Conservation (phyloP, 257 asterid genomes). For the Nicotiana paniculata region DNA sequence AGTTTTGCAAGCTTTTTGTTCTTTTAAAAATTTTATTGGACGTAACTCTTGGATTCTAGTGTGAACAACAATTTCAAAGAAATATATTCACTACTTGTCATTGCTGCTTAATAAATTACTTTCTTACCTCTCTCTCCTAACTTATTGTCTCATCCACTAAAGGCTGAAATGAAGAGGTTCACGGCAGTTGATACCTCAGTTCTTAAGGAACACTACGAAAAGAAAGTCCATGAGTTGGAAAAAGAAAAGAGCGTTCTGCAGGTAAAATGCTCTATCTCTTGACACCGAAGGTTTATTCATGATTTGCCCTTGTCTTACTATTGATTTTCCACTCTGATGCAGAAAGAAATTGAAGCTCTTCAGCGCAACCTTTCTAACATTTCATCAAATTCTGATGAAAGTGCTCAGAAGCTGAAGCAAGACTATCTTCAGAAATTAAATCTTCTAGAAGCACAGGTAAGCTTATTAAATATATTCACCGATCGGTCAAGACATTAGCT, state of each 20-base stretch:
- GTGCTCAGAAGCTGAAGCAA: slow-evolving; percentile 90
- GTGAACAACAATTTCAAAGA: not conserved
- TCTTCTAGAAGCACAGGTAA: slow-evolving; percentile 84
- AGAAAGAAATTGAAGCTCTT: slow-evolving; percentile 92
- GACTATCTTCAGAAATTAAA: slow-evolving; percentile 94
- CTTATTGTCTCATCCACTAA: slow-evolving; percentile 9
- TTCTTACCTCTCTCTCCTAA: slow-evolving; percentile 1
- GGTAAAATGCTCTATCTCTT: slow-evolving; percentile 33
- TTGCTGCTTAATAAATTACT: not conserved
- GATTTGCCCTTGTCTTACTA: slow-evolving; percentile 8
- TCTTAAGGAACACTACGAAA: slow-evolving; percentile 89
- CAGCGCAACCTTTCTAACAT: slow-evolving; percentile 59
- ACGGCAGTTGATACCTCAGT: slow-evolving; percentile 59
- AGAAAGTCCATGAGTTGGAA: slow-evolving; percentile 87
- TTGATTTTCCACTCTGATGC: slow-evolving; percentile 15
- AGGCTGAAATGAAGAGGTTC: slow-evolving; percentile 94
- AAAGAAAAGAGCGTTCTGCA: slow-evolving; percentile 62
- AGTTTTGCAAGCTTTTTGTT: not conserved
- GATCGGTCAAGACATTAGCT: not conserved
- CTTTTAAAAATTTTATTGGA: not conserved
- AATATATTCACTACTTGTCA: not conserved
- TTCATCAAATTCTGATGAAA: slow-evolving; percentile 68
- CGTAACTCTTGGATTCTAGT: not conserved
- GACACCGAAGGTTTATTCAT: not conserved
- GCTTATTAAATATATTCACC: not conserved